Evolutionary conservation across 768 basidiomycete species (phyloP).

Genomic region (Leccinum subtestaceum): DNA sequence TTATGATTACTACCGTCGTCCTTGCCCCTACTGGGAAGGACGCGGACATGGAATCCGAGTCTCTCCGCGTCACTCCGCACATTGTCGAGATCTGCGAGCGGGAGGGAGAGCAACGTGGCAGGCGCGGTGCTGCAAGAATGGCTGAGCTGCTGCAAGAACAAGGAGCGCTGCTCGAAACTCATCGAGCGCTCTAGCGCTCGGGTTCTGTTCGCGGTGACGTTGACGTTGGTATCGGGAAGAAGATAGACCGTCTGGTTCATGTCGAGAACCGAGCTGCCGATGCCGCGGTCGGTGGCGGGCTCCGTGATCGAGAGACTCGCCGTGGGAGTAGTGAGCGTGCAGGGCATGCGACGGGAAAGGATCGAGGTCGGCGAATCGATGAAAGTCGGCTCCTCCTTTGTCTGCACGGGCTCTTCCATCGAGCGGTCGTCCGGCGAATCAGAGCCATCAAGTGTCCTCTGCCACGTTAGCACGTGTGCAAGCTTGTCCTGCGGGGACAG

Average conservation of each 20-base stretch:
- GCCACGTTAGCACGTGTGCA: slow-evolving; percentile 27
- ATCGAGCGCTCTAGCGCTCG: slow-evolving; percentile 44
- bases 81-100: slow-evolving; percentile 41
- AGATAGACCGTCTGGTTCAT: slow-evolving; percentile 29
- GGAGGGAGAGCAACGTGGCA: slow-evolving; percentile 50
- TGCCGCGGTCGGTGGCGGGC: slow-evolving; percentile 33
- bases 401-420: slow-evolving; percentile 31
- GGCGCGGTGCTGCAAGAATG: slow-evolving; percentile 33
- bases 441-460: slow-evolving; percentile 34
- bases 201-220: slow-evolving; percentile 9
- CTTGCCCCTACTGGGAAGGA: slow-evolving; percentile 32
- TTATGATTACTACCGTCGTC: slow-evolving; percentile 25
- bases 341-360: slow-evolving; percentile 50
- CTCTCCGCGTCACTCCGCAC: slow-evolving; percentile 41
- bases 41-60: slow-evolving; percentile 43
- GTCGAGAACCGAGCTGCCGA: slow-evolving; percentile 21
- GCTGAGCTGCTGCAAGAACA: slow-evolving; percentile 47
- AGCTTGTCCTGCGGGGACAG: slow-evolving; percentile 28
- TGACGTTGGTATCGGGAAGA: slow-evolving; percentile 13
- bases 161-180: slow-evolving; percentile 50
- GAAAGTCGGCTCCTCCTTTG: slow-evolving; percentile 1
- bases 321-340: slow-evolving; percentile 51
- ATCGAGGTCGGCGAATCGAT: not conserved
- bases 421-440: slow-evolving; percentile 27
- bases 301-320: slow-evolving; percentile 31